phyloP scores from a whole-genome alignment of 768 basidiomycete genomes.

The Cytidiella melzeri region DNA sequence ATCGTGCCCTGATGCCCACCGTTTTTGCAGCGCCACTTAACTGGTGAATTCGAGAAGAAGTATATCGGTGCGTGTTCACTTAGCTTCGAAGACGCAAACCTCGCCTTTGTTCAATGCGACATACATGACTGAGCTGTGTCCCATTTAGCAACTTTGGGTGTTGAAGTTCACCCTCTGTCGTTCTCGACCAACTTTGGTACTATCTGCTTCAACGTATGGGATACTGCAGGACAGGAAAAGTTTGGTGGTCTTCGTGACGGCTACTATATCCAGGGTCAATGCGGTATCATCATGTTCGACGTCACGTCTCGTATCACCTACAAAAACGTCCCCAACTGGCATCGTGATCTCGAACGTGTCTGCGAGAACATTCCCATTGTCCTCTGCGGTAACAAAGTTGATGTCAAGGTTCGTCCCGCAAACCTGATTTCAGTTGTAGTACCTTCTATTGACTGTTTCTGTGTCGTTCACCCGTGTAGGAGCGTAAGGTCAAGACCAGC shows the following conservation, averaged over 20 bases:
- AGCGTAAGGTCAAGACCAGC: conserved; percentile 99
- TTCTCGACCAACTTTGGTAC: conserved; percentile 99
- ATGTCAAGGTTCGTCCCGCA: conserved; percentile 77
- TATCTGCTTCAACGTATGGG: conserved; percentile 99
- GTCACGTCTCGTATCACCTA: conserved; percentile 99
- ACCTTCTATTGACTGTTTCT: neutral
- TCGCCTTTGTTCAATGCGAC: conserved; percentile 2
- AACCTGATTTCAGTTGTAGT: neutral
- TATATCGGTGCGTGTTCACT: conserved; percentile 73
- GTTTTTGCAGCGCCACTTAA: conserved; percentile 79
- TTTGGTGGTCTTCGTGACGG: conserved; percentile 98
- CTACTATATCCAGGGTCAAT: conserved; percentile 96
- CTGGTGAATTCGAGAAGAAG: conserved; percentile 99
- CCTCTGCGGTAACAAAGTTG: conserved; percentile 99
- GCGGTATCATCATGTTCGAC: conserved; percentile 99
- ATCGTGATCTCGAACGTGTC: conserved; percentile 98
- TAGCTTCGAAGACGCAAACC: conserved; percentile 11
- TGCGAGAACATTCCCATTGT: conserved; percentile 99
- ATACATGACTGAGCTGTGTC: neutral
- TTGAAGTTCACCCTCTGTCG: conserved; percentile 93
- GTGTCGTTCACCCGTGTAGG: conserved; percentile 48
- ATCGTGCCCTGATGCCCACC: conserved; percentile 53
- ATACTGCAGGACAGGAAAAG: conserved; percentile 99
- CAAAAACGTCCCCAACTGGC: conserved; percentile 99
- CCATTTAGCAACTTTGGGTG: conserved; percentile 88